Evolutionary conservation across 2,329 filamentous ascomycete genomes (phyloP), one percentile per base, ranked within the genome.

Genomic region (Arachnopeziza araneosa): DNA sequence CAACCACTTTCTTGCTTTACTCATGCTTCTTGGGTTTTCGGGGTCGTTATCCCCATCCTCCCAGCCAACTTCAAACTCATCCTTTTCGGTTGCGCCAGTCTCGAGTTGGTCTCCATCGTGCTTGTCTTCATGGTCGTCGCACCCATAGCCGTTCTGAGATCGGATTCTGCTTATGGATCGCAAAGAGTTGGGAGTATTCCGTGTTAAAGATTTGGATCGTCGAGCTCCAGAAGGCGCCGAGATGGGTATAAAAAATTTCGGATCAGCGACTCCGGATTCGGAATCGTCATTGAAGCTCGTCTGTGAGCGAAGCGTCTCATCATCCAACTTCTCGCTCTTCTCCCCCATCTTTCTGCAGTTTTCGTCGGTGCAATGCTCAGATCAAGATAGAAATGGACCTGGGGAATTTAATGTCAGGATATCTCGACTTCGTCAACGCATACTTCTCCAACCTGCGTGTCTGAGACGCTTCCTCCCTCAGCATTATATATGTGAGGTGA

Each of bases 11-110:
- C 84, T 82, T n/a, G 75, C 71, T 21, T 74, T 80, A 19, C 74
- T 76, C 77, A 91, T 85, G 71, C 83, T 91, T 60, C 88, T 84
- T 0, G 93, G 93, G 67, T 87, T 89, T 73, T 84, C 72, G 0
- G 89, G 87, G 71, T 97, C 93, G 54, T 78, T 75, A 60, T 91
- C 86, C 5, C 80, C 81, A 17, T 83, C 84, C 49, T 93, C 88
- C 83, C 89, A 97, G 7, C 75, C 75, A 22, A 98, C 91, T 63
- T 91, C 82, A 67, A 84, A 93, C 1, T 76, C 75, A 57, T 80
- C 76, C 52, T 74, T 75, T 24, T 67, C 67, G n/a, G 63, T 58
- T 24, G 63, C 68, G 44, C 62, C 68, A 52, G 56, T 58, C n/a
- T 62, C 57, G 1, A 55, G 51, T 51, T 63, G 63, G 3, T 56